Evolutionary conservation across 2,329 filamentous ascomycete species (phyloP).

Genomic region (Xylaria multiplex): DNA sequence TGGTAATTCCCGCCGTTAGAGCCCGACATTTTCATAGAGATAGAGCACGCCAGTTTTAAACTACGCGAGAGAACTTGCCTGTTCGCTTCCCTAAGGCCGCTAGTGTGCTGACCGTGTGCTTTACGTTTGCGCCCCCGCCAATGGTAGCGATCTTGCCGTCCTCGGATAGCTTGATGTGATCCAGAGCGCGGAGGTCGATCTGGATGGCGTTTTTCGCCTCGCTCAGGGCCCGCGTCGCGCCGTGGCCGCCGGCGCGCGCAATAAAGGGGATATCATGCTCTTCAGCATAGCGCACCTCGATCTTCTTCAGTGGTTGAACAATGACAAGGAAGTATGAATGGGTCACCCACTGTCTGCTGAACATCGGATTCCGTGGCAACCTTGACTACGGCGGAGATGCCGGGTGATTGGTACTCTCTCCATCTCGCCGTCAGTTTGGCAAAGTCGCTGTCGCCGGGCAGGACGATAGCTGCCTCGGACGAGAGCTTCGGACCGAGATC

Average conservation of each 20-base stretch:
- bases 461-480: no score
- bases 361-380: conserved; percentile 39
- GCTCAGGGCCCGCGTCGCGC: conserved; percentile 33
- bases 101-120: conserved; percentile 44
- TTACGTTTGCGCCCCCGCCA: conserved; percentile 47
- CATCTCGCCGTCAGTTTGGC: conserved; percentile 11
- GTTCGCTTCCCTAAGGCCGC: conserved; percentile 45
- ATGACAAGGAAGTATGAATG: background rate
- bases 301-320: background rate
- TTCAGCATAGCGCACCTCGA: conserved; percentile 37
- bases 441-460: no score
- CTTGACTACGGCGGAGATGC: conserved; percentile 37
- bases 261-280: conserved; percentile 37
- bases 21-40: no score
- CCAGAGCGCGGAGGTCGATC: conserved; percentile 43
- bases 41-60: no score
- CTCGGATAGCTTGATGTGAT: conserved; percentile 41
- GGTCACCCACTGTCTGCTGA: conserved; percentile 34
- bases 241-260: conserved; percentile 41
- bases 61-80: conserved; percentile 15
- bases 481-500: no score
- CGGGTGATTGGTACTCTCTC: conserved; percentile 34
- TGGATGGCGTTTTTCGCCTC: conserved; percentile 37
- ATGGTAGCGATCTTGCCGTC: conserved; percentile 47
- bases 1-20: conserved; percentile 9